Evolutionary conservation across 2,329 filamentous ascomycete species (phyloP).

Genomic region (Plectosphaerella plurivora): DNA sequence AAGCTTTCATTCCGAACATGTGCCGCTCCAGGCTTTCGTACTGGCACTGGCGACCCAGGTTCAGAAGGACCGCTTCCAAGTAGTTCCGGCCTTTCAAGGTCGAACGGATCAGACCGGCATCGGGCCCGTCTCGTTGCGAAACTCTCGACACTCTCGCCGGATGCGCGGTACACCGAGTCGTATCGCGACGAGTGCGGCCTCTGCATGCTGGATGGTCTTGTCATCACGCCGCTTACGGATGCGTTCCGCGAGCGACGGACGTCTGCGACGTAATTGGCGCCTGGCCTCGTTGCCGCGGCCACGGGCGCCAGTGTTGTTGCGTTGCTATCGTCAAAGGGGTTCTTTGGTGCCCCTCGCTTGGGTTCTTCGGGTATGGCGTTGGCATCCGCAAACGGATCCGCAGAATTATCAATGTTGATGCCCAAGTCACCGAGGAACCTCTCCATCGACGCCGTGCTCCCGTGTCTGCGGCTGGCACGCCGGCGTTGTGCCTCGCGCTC

Average conservation of each 20-base stretch:
- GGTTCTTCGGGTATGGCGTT: constrained; percentile 34
- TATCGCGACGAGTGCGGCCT: constrained; percentile 15
- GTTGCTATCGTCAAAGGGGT: constrained; percentile 47
- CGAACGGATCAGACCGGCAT: constrained; percentile 61
- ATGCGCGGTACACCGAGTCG: constrained; percentile 37
- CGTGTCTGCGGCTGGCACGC: constrained; percentile 21
- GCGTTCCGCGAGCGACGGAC: constrained; percentile 45
- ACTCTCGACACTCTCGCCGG: constrained; percentile 32
- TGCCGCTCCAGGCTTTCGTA: constrained; percentile 21
- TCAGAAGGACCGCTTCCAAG: constrained; percentile 20
- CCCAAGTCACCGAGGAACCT: constrained; percentile 34
- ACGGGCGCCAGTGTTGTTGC: constrained; percentile 24
- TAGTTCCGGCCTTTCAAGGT: constrained; percentile 53
- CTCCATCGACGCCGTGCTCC: constrained; percentile 28
- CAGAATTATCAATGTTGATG: constrained; percentile 27
- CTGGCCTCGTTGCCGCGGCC: constrained; percentile 21
- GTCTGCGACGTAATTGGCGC: constrained; percentile 40
- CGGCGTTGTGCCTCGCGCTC: constrained; percentile 30
- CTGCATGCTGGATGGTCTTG: constrained; percentile 18
- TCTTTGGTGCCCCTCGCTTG: constrained; percentile 32
- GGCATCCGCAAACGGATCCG: constrained; percentile 44
- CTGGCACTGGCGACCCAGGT: not conserved
- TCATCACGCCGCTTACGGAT: constrained; percentile 28
- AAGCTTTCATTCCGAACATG: constrained; percentile 34
- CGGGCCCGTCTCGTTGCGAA: constrained; percentile 45